Percentiles rank a stretch among this genome's conserved stretches.
Conservation (phyloP, 768 basidiomycete genomes). For the Phylloporus sp. region DNA sequence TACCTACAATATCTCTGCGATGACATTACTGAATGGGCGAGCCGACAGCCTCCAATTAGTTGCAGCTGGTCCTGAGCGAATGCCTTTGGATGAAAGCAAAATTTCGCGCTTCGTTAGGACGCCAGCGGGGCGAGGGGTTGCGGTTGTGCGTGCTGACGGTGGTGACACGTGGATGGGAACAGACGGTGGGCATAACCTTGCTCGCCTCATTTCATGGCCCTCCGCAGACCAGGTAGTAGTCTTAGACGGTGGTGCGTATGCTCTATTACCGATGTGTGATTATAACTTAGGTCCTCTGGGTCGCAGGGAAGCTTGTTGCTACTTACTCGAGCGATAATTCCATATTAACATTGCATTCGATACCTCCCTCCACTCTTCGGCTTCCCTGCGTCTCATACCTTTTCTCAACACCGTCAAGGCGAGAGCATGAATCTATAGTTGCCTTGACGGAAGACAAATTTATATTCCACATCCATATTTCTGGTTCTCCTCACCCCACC, state of each 20-base stretch:
- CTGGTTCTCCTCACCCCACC: conserved; percentile 30
- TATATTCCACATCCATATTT: conserved; percentile 52
- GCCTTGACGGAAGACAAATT: conserved; percentile 60
- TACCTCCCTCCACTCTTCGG: conserved; percentile 36
- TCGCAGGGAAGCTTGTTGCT: conserved; percentile 48
- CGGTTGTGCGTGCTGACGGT: conserved; percentile 52
- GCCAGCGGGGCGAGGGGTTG: conserved; percentile 73
- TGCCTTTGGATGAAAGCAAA: conserved; percentile 44
- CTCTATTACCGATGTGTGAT: not conserved
- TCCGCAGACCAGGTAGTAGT: conserved; percentile 65
- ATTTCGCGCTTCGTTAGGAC: conserved; percentile 68
- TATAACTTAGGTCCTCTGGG: conserved; percentile 8
- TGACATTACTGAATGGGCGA: conserved; percentile 58
- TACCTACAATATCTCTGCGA: conserved; percentile 52
- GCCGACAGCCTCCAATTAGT: conserved; percentile 47
- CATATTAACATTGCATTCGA: conserved; percentile 50
- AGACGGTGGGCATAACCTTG: conserved; percentile 44
- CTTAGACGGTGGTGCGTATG: conserved; percentile 52
- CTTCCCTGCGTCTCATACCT: conserved; percentile 54
- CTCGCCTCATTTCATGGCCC: conserved; percentile 47
- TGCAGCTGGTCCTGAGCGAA: conserved; percentile 37
- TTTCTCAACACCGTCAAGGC: conserved; percentile 59
- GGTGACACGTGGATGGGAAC: conserved; percentile 63
- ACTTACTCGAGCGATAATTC: conserved; percentile 51
- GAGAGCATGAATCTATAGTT: conserved; percentile 51